A percentile compares a stretch with the other conserved stretches of the same genome.
Evolutionary conservation across 345 rosid genomes (phyloP).

Genomic region (Angophora floribunda): DNA sequence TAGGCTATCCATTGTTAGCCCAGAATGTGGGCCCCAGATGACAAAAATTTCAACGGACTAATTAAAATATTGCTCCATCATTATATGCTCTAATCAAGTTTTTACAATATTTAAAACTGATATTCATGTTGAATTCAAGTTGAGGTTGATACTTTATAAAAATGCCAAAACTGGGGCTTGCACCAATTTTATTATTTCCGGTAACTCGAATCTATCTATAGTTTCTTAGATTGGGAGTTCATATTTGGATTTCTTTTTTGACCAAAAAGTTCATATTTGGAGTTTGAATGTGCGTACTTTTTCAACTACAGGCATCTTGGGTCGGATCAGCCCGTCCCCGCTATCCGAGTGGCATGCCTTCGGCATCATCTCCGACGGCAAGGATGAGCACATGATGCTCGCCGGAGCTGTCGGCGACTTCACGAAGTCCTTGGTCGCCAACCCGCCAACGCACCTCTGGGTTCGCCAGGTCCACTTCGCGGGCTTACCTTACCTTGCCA

Average conservation of each 20-base stretch:
- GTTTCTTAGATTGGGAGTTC: neutral
- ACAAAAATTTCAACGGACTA: too few species aligned
- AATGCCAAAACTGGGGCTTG: neutral
- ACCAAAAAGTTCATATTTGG: neutral
- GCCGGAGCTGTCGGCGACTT: constrained; percentile 90
- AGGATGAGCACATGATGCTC: constrained; percentile 76
- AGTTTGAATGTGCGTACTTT: neutral
- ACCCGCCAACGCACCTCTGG: constrained; percentile 76
- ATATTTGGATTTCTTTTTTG: neutral
- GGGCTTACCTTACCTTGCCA: constrained; percentile 63
- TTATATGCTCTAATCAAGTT: neutral
- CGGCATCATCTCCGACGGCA: constrained; percentile 71
- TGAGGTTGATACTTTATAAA: neutral
- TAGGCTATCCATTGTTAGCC: neutral
- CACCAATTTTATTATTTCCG: neutral
- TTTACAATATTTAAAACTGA: neutral
- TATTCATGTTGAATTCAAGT: neutral
- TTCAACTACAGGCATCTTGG: constrained; percentile 37
- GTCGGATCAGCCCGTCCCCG: constrained; percentile 91
- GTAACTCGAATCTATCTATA: neutral
- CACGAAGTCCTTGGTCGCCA: constrained; percentile 50
- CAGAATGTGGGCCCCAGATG: too few species aligned
- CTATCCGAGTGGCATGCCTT: constrained; percentile 93
- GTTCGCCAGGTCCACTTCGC: constrained; percentile 71
- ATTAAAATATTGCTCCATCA: neutral